phyloP scores from a whole-genome alignment of 352 stramenopile genomes.

The Thalassiosira livingstoniorum region DNA sequence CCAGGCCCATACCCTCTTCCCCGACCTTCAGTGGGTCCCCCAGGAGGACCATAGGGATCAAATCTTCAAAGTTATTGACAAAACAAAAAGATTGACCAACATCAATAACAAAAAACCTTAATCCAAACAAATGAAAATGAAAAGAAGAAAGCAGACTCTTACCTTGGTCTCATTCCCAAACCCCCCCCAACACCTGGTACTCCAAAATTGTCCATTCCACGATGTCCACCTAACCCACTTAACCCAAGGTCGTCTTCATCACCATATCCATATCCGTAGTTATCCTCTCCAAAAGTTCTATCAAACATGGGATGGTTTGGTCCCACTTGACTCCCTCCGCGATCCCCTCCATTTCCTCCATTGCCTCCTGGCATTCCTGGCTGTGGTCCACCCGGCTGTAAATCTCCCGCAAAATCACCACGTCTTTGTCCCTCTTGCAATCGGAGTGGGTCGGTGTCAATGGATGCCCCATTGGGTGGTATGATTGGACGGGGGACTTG shows the following conservation, averaged over 20 bases:
- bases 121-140: not conserved
- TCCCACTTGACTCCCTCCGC: slow-evolving; percentile 74
- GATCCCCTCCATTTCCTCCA: not conserved
- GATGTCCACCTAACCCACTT: slow-evolving; percentile 5
- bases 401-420: slow-evolving; percentile 75
- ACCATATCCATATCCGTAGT: slow-evolving; percentile 17
- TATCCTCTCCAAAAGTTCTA: slow-evolving; percentile 50
- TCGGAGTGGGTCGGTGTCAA: slow-evolving; percentile 27
- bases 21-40: slow-evolving; percentile 53
- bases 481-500: slow-evolving; percentile 9
- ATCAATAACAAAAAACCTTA: not conserved
- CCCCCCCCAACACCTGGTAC: slow-evolving; percentile 51
- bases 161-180: slow-evolving; percentile 71
- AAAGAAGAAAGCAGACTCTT: not conserved
- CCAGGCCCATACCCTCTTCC: too few relatives aligned
- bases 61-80: too few relatives aligned
- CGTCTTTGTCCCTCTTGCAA: not conserved
- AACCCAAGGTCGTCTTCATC: slow-evolving; percentile 24
- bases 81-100: slow-evolving; percentile 2
- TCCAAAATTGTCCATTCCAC: slow-evolving; percentile 10
- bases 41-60: slow-evolving; percentile 73
- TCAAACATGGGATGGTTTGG: slow-evolving; percentile 82
- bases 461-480: slow-evolving; percentile 10
- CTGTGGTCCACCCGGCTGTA: slow-evolving; percentile 61
- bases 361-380: slow-evolving; percentile 10